Base-by-base conservation (phyloP, 1,139 yeast species). In the Kodamaea fungicola region DNA sequence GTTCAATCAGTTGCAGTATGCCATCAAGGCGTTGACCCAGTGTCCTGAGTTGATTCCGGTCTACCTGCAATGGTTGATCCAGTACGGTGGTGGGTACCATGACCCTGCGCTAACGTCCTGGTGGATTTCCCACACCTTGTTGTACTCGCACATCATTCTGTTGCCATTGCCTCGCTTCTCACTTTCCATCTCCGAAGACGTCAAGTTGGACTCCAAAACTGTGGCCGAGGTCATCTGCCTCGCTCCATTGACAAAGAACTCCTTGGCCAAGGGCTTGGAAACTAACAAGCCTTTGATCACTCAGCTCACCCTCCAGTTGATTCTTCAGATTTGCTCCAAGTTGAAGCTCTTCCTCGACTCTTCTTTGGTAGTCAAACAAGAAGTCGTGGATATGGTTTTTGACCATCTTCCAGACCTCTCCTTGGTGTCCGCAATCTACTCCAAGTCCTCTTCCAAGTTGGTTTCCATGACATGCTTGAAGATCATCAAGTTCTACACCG, bases 11-110 rank as follows among this genome's bases (percentile, higher is more conserved):
- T 65, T 82, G 40, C 72, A 74, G 27, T 67, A 84, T 22, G 74
- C 74, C 1, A 52, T 78, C 7, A 56, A 62, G n/a, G 71, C 84
- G 12, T 61, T 90, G 31, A 44, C 59, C 2, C 52, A 65, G 25
- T 70, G 78, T 33, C 83, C 87, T 1, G 97, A 89, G 51, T 67
- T 92, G 27, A 71, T 87, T 1, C 78, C 89, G 1, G 86, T 90
- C 1, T 90, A 84, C 46, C 70, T 79, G 56, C 68, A 76, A 35
- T 74, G 79, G 59, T 53, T 80, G 22, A 71, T 76, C 3, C 61
- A 66, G 23, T 71, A 76, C 26, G 74, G 76, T 30, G 75, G 76
- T 42, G 86, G 79, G 32, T 71, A 69, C 42, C 88, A 66, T 59
- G 90, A 83, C 39, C 94, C 95, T 2, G 74, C 79, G 33, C 64